Evolutionary conservation across 441 rosid species (phyloP).

Genomic region (Adansonia madagascariensis): DNA sequence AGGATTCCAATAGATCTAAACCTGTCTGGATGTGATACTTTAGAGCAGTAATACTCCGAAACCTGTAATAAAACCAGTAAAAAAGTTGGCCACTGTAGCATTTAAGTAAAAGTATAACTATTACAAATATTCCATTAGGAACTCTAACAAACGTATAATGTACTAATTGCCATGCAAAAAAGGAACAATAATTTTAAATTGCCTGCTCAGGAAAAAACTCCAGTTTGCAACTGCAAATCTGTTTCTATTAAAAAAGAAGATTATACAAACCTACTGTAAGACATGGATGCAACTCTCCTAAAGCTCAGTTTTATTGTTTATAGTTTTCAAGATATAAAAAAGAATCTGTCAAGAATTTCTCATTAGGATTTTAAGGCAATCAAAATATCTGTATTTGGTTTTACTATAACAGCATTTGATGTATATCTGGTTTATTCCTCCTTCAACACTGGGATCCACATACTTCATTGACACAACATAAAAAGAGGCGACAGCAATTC

Average conservation of each 20-base stretch:
- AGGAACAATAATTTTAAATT: slow-evolving; percentile 2
- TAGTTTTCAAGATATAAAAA: slow-evolving; percentile 16
- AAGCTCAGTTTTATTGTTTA: slow-evolving; percentile 4
- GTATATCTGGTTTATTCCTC: not conserved
- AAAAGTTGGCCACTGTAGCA: slow-evolving; percentile 24
- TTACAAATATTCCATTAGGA: slow-evolving; percentile 5
- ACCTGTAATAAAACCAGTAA: slow-evolving; percentile 52
- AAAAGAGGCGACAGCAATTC: slow-evolving; percentile 12
- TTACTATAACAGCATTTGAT: slow-evolving; percentile 1
- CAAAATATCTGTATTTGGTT: slow-evolving; percentile 9
- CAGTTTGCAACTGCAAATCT: not conserved
- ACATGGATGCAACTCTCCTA: slow-evolving; percentile 1
- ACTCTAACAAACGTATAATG: not conserved
- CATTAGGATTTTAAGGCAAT: not conserved
- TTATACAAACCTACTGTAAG: not conserved
- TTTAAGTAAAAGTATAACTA: not conserved
- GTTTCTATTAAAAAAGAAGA: slow-evolving; percentile 16
- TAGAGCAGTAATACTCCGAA: slow-evolving; percentile 67
- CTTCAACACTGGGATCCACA: not conserved
- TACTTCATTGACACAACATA: not conserved
- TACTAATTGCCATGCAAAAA: slow-evolving; percentile 8
- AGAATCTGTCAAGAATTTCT: not conserved
- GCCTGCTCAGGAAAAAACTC: slow-evolving; percentile 4
- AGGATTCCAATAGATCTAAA: slow-evolving; percentile 71
- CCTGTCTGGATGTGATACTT: slow-evolving; percentile 87